Evolutionary conservation across 1,284 basidiomycete species (phyloP).

Genomic region (Coniophora puteana): DNA sequence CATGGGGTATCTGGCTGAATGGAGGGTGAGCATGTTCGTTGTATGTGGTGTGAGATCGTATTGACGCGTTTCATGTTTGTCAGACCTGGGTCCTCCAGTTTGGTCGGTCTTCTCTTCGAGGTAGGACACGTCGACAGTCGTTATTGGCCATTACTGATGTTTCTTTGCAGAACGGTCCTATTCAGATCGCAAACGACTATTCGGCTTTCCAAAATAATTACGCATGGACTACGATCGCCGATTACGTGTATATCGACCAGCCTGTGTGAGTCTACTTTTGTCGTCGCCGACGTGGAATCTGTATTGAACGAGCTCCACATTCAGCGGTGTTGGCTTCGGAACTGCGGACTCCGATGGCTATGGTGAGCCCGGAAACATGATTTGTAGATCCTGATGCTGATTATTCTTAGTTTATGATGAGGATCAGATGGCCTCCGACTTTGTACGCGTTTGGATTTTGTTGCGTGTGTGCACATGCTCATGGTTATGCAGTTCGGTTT

Average conservation of each 20-base stretch:
- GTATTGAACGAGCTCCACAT: conserved; percentile 9
- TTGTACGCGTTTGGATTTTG: conserved; percentile 39
- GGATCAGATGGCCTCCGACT: conserved; percentile 66
- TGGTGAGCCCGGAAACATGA: conserved; percentile 31
- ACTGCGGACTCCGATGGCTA: conserved; percentile 61
- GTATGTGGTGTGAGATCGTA: neutral
- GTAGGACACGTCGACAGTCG: too few relatives aligned
- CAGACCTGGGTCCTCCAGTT: conserved; percentile 68
- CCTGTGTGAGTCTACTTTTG: conserved; percentile 48
- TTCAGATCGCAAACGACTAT: conserved; percentile 49
- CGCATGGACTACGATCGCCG: conserved; percentile 58
- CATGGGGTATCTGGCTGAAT: conserved; percentile 77
- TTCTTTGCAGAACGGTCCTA: conserved; percentile 57
- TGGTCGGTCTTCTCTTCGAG: conserved; percentile 62
- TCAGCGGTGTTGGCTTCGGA: conserved; percentile 58
- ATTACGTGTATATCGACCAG: conserved; percentile 72
- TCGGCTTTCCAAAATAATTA: conserved; percentile 45
- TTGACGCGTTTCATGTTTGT: conserved; percentile 4
- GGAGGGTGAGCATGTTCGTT: conserved; percentile 47
- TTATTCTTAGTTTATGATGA: conserved; percentile 49
- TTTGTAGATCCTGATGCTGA: conserved; percentile 5
- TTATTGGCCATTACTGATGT: conserved; percentile 1
- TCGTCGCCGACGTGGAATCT: neutral
- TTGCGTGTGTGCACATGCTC: neutral
- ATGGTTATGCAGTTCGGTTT: conserved; percentile 54